Conservation (phyloP, 768 basidiomycete species). For the Candolleomyces aberdarensis region DNA sequence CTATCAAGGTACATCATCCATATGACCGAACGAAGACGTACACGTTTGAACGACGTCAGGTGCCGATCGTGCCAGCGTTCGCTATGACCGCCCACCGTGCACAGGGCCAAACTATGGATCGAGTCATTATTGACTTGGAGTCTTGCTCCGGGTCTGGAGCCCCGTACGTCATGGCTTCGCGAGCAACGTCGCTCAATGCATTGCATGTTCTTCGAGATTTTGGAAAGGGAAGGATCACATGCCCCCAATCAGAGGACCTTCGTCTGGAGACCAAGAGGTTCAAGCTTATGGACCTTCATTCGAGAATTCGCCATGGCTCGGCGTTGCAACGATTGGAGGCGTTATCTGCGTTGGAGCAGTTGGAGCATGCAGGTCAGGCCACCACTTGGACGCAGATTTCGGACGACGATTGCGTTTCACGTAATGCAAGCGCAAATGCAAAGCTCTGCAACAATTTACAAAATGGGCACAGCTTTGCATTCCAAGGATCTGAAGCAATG, state of each 20-base stretch:
- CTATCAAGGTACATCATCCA: not conserved
- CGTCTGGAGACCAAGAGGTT: not conserved
- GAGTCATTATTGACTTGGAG: slow-evolving; percentile 30
- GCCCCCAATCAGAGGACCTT: not conserved
- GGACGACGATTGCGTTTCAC: too few relatives aligned
- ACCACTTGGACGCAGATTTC: too few relatives aligned
- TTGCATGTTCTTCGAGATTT: slow-evolving; percentile 25
- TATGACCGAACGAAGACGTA: slow-evolving; percentile 8
- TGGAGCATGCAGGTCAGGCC: too few relatives aligned
- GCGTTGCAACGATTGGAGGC: too few relatives aligned
- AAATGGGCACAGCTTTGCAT: too few relatives aligned
- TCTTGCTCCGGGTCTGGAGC: slow-evolving; percentile 27
- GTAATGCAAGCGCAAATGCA: too few relatives aligned
- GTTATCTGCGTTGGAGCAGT: too few relatives aligned
- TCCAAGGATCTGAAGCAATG: too few relatives aligned
- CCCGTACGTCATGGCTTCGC: slow-evolving; percentile 42
- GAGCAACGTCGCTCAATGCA: slow-evolving; percentile 22
- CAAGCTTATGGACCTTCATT: too few relatives aligned
- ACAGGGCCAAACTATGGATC: slow-evolving; percentile 32
- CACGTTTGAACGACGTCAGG: slow-evolving; percentile 25
- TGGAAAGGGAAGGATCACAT: not conserved
- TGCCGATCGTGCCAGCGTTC: slow-evolving; percentile 35
- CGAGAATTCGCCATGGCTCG: too few relatives aligned
- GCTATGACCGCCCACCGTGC: slow-evolving; percentile 38
- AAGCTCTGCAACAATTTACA: too few relatives aligned